These are phyloP conservation scores for Loxodes magnus DNA, from an alignment of 73 alveolate genomes.

Conservation along the genomic window DNA sequence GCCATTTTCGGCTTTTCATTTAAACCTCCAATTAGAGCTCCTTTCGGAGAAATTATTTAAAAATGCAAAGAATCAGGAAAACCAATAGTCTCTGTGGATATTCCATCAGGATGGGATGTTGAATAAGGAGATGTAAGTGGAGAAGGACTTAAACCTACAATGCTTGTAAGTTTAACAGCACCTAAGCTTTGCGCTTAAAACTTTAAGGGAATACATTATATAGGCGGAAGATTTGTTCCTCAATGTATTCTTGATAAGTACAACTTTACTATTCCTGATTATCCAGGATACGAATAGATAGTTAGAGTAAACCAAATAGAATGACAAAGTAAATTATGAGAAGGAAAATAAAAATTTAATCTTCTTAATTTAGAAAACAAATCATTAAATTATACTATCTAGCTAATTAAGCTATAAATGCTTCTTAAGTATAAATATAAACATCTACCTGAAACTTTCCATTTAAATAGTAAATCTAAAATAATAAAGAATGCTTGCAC, in stretches of 20 bases:
- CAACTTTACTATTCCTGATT: constrained; percentile 27
- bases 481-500: too few relatives aligned
- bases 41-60: constrained; percentile 76
- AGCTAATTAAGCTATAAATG: too few relatives aligned
- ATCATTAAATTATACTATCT: too few relatives aligned
- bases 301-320: neutral
- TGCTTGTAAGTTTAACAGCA: constrained; percentile 78
- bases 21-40: constrained; percentile 90
- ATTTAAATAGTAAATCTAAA: too few relatives aligned
- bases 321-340: too few relatives aligned
- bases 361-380: too few relatives aligned
- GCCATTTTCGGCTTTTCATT: constrained; percentile 94
- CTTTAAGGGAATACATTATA: constrained; percentile 82
- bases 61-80: constrained; percentile 40
- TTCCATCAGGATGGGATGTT: constrained; percentile 99
- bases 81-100: constrained; percentile 85
- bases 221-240: constrained; percentile 97
- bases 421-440: too few relatives aligned
- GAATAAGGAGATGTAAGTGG: constrained; percentile 77
- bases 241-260: constrained; percentile 52
- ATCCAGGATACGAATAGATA: constrained; percentile 26
- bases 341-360: neutral
- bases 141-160: constrained; percentile 4
- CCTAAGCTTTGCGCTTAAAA: constrained; percentile 86
- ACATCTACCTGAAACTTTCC: too few relatives aligned